These are phyloP conservation scores for Zygosaccharomyces pseudorouxii DNA, from an alignment of 805 yeast genomes.

Conservation along the genomic window DNA sequence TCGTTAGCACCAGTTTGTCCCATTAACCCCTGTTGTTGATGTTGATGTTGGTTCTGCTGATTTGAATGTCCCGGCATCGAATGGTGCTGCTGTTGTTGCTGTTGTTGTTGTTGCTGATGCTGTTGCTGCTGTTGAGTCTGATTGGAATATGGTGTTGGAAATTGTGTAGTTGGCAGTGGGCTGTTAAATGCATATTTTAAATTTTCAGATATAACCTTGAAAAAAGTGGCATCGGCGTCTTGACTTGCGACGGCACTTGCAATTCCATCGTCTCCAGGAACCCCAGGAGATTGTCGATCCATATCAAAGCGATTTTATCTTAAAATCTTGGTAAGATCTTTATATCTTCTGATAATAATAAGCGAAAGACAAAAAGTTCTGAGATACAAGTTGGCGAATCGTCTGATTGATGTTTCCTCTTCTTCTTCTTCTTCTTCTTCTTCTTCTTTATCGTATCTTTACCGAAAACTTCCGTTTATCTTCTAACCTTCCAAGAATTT, in stretches of 20 bases:
- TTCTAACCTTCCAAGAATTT: neutral
- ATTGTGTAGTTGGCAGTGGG: conserved; percentile 33
- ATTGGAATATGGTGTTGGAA: conserved; percentile 35
- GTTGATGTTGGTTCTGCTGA: too few relatives aligned
- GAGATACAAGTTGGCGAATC: neutral
- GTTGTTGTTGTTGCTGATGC: conserved; percentile 6
- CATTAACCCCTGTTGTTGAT: neutral
- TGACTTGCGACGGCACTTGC: conserved; percentile 7
- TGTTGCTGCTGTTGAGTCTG: conserved; percentile 16
- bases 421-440: neutral
- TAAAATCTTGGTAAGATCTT: neutral
- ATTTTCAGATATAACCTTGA: conserved; percentile 28
- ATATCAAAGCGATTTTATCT: neutral
- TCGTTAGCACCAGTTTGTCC: conserved; percentile 3
- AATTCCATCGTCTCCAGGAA: conserved; percentile 12
- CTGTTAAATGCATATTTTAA: conserved; percentile 31
- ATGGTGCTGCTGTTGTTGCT: conserved; percentile 1
- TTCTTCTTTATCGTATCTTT: neutral
- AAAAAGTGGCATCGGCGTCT: conserved; percentile 28
- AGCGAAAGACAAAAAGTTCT: neutral
- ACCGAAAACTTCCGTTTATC: neutral
- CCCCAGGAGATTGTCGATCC: conserved; percentile 9
- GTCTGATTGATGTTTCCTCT: neutral
- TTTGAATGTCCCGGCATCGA: neutral
- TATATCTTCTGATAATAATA: neutral